phyloP scores from a whole-genome alignment of 768 basidiomycete genomes.

The Termitomyces sp. region DNA sequence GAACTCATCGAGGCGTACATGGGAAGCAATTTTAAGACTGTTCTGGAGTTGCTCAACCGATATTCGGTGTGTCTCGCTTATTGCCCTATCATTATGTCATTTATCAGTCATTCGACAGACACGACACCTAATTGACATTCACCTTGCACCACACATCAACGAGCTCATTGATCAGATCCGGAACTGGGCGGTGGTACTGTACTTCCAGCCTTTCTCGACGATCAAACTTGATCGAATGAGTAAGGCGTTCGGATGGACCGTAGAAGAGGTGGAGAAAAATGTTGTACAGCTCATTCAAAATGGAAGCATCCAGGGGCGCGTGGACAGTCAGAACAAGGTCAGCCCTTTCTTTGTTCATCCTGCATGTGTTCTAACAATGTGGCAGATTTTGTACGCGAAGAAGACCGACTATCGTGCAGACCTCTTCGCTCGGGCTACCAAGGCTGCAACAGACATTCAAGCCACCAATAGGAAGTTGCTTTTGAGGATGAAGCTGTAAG shows the following conservation, averaged over 20 bases:
- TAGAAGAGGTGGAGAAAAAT: constrained; percentile 67
- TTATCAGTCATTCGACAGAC: constrained; percentile 44
- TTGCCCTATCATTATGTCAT: neutral
- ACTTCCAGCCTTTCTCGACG: constrained; percentile 87
- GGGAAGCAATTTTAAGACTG: constrained; percentile 81
- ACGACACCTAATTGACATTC: constrained; percentile 74
- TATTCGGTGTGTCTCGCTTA: constrained; percentile 53
- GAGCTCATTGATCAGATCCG: constrained; percentile 68
- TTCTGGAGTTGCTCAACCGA: constrained; percentile 68
- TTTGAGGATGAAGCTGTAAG: constrained; percentile 78
- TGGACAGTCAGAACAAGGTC: constrained; percentile 90
- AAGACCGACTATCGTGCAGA: constrained; percentile 76
- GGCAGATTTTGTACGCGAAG: constrained; percentile 75
- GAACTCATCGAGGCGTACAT: constrained; percentile 87
- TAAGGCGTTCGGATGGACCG: constrained; percentile 77
- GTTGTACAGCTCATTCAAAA: constrained; percentile 77
- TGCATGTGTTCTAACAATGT: constrained; percentile 5
- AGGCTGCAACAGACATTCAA: constrained; percentile 69
- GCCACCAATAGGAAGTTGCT: constrained; percentile 73
- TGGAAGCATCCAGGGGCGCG: constrained; percentile 75
- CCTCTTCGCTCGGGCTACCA: constrained; percentile 72
- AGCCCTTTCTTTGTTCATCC: neutral
- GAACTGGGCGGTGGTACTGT: constrained; percentile 77
- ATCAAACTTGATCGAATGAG: constrained; percentile 86
- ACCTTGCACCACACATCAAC: constrained; percentile 66